Conservation (phyloP, 1,284 basidiomycete genomes). For the Cryptococcus sp. region DNA sequence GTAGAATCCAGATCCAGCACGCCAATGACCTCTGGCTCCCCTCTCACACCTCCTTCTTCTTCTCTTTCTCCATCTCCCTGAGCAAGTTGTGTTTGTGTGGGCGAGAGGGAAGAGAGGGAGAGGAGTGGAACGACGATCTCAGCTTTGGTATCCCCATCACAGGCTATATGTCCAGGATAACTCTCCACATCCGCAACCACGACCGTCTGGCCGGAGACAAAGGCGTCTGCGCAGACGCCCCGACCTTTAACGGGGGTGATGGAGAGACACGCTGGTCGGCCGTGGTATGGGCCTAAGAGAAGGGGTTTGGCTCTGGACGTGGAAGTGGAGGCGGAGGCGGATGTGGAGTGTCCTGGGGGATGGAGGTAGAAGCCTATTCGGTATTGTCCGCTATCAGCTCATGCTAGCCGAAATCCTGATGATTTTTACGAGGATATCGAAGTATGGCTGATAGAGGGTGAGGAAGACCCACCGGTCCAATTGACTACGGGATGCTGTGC, state of each 20-base stretch:
- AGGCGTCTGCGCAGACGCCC: conserved; percentile 82
- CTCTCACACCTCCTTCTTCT: conserved; percentile 18
- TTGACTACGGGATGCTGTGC: conserved; percentile 68
- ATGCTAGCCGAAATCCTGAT: not conserved
- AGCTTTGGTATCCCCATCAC: conserved; percentile 80
- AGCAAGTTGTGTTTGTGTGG: conserved; percentile 2
- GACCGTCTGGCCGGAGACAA: conserved; percentile 60
- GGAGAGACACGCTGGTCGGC: conserved; percentile 82
- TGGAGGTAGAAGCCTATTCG: conserved; percentile 76
- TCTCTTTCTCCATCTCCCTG: conserved; percentile 7
- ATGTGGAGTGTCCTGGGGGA: conserved; percentile 58
- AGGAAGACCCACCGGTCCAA: conserved; percentile 72
- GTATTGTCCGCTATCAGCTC: not conserved
- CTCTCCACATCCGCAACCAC: conserved; percentile 71
- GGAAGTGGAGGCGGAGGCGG: conserved; percentile 61
- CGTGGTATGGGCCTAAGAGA: conserved; percentile 80
- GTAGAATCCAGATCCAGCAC: conserved; percentile 85
- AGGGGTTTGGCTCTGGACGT: conserved; percentile 47
- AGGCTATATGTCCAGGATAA: conserved; percentile 88
- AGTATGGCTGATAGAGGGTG: not conserved
- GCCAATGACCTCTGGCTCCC: conserved; percentile 59
- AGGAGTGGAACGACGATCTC: conserved; percentile 78
- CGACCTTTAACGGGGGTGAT: conserved; percentile 65
- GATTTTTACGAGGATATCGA: not conserved
- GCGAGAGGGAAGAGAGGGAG: not conserved